A percentile compares a stretch with the other conserved stretches of the same genome.
Conservation (phyloP, 2,329 filamentous ascomycete species). For the Rutstroemia sp. region DNA sequence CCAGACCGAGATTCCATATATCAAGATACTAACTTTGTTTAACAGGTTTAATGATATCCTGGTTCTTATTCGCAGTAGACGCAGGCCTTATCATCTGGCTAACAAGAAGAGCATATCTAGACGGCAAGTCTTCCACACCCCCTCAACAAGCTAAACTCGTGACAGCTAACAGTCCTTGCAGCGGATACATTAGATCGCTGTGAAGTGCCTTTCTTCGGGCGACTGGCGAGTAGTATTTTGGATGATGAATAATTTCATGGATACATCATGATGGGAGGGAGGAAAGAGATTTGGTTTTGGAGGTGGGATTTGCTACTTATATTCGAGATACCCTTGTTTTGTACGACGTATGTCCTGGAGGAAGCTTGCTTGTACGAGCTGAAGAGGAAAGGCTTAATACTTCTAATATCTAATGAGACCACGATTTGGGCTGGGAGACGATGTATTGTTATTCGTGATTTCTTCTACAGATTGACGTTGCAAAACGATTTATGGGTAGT, state of each 20-base stretch:
- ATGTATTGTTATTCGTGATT: not conserved
- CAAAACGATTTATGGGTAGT: too few species aligned
- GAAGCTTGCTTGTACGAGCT: not conserved
- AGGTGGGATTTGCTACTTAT: not conserved
- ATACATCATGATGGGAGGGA: not conserved
- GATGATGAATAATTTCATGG: slow-evolving; percentile 59
- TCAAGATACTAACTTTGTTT: not conserved
- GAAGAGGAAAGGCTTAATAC: not conserved
- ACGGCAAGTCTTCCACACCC: slow-evolving; percentile 42
- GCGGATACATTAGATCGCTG: slow-evolving; percentile 48
- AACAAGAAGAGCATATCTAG: slow-evolving; percentile 71
- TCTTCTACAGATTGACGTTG: not conserved
- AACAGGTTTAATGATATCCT: slow-evolving; percentile 57
- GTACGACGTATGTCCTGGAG: slow-evolving; percentile 6
- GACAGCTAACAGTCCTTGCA: slow-evolving; percentile 25
- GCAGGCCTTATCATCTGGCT: slow-evolving; percentile 69
- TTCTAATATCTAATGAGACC: slow-evolving; percentile 20
- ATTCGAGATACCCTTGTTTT: slow-evolving; percentile 23
- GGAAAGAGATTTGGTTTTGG: not conserved
- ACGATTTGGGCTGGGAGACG: not conserved
- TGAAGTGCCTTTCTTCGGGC: slow-evolving; percentile 82
- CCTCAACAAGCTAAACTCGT: not conserved
- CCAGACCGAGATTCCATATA: too few species aligned
- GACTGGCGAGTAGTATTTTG: slow-evolving; percentile 78
- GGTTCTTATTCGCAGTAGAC: slow-evolving; percentile 73